Evolutionary conservation across 1,139 yeast genomes (phyloP).

Genomic region (Pichia sp.): DNA sequence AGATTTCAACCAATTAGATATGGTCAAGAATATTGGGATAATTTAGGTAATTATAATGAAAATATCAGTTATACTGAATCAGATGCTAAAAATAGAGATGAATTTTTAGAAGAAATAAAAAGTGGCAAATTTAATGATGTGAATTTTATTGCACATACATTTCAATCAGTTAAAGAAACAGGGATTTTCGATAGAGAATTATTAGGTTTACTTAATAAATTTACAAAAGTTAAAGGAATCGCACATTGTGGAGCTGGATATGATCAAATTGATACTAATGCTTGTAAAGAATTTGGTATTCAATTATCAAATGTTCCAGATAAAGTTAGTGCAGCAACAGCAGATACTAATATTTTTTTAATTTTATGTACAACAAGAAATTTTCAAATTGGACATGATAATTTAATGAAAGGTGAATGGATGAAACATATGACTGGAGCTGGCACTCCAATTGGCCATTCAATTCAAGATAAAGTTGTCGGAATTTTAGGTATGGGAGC

Average conservation of each 20-base stretch:
- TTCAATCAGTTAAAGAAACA: constrained; percentile 36
- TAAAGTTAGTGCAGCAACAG: constrained; percentile 73
- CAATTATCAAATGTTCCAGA: constrained; percentile 69
- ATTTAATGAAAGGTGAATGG: constrained; percentile 57
- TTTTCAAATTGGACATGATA: constrained; percentile 43
- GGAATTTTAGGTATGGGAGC: constrained; percentile 82
- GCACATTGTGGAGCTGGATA: constrained; percentile 92
- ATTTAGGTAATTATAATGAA: constrained; percentile 38
- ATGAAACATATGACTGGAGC: constrained; percentile 33
- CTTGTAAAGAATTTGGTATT: constrained; percentile 41
- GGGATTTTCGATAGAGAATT: constrained; percentile 78
- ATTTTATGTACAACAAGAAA: constrained; percentile 62
- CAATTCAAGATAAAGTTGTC: constrained; percentile 56
- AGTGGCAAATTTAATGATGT: constrained; percentile 43
- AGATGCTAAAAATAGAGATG: constrained; percentile 34
- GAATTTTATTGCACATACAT: constrained; percentile 38
- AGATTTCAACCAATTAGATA: constrained; percentile 48
- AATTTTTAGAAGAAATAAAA: constrained; percentile 46
- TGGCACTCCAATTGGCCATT: constrained; percentile 45
- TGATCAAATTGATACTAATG: constrained; percentile 65
- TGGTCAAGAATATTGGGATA: constrained; percentile 53
- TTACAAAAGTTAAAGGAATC: constrained; percentile 48
- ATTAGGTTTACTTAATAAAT: constrained; percentile 47
- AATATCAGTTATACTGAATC: constrained; percentile 35
- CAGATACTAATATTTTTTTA: constrained; percentile 67